Conservation (phyloP, 2,329 filamentous ascomycete species). For the Monilinia laxa region DNA sequence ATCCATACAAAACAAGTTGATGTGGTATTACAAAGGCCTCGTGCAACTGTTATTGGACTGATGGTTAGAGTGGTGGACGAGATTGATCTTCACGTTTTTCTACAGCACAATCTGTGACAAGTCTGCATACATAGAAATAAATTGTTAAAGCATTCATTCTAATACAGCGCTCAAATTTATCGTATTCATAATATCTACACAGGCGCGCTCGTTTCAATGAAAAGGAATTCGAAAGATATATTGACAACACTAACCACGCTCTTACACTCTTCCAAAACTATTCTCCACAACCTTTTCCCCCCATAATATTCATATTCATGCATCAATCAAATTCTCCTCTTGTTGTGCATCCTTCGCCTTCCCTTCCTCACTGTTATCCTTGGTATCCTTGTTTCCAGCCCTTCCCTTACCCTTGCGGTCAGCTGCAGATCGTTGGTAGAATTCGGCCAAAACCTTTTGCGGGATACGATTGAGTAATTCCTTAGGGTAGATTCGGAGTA, state of each 20-base stretch:
- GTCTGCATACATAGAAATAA: background rate
- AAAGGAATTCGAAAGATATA: slow-evolving; percentile 24
- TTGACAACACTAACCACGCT: slow-evolving; percentile 25
- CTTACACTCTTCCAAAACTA: slow-evolving; percentile 16
- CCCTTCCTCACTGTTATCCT: slow-evolving; percentile 42
- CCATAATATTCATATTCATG: slow-evolving; percentile 42
- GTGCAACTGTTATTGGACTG: background rate
- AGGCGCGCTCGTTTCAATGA: slow-evolving; percentile 17
- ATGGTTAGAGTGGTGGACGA: background rate
- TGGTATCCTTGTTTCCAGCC: slow-evolving; percentile 46
- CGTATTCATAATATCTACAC: slow-evolving; percentile 22
- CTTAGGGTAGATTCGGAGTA: slow-evolving; percentile 97
- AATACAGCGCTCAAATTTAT: background rate
- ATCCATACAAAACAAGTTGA: background rate
- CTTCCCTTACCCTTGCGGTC: slow-evolving; percentile 64
- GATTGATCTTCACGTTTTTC: background rate
- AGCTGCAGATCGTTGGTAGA: slow-evolving; percentile 68
- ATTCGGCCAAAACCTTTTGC: slow-evolving; percentile 78
- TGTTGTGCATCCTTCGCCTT: slow-evolving; percentile 46
- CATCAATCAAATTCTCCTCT: slow-evolving; percentile 62
- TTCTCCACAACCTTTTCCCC: background rate
- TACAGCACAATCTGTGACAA: background rate
- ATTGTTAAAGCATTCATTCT: slow-evolving; percentile 7
- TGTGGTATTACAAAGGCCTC: background rate
- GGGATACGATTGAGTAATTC: slow-evolving; percentile 95